These are phyloP conservation scores for Allomyces arbusculus DNA, from an alignment of 192 early-diverging fungal genomes.

Conservation along the genomic window DNA sequence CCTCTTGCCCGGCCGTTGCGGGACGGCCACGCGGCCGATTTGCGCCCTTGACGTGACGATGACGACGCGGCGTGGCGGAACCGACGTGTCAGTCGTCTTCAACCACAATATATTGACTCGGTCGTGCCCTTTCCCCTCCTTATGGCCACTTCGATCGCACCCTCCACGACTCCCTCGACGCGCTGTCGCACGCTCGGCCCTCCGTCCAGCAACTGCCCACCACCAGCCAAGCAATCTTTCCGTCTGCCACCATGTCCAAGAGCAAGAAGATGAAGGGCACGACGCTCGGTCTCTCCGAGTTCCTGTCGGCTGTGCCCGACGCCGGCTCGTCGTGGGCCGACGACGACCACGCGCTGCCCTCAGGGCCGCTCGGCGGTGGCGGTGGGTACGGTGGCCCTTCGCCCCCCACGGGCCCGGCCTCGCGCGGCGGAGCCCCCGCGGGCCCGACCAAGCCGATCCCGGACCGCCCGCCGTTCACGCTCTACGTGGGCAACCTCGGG, in stretches of 20 bases:
- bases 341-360: not conserved
- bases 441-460: slow-evolving; percentile 1
- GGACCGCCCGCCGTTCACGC: not conserved
- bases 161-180: no score
- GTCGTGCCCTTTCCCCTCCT: no score
- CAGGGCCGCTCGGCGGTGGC: not conserved
- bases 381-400: not conserved
- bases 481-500: not conserved
- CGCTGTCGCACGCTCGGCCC: no score
- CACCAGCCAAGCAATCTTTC: not conserved
- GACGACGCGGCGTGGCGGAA: no score
- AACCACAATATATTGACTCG: no score
- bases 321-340: not conserved
- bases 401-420: not conserved
- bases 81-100: no score
- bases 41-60: no score
- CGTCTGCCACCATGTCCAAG: not conserved
- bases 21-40: no score
- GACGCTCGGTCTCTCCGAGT: not conserved
- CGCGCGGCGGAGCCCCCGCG: not conserved
- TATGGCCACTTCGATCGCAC: no score
- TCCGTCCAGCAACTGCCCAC: not conserved
- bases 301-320: not conserved
- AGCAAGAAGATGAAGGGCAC: not conserved
- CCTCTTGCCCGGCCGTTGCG: no score